Evolutionary conservation across 1,139 yeast genomes (phyloP).

Genomic region (Yamadazyma trypodendri): DNA sequence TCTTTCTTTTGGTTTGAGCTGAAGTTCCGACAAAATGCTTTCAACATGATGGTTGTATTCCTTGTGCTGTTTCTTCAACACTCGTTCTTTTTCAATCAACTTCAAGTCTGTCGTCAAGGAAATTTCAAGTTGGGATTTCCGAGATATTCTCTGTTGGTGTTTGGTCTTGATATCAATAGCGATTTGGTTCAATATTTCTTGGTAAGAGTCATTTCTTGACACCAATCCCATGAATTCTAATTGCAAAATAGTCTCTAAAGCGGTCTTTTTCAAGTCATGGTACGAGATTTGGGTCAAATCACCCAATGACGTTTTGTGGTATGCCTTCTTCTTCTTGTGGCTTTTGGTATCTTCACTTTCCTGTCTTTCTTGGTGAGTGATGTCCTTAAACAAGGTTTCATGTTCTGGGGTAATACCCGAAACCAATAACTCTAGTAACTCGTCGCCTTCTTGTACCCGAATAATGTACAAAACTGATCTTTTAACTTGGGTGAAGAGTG

Average conservation of each 20-base stretch:
- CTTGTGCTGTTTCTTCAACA: slow-evolving; percentile 57
- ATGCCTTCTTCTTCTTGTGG: slow-evolving; percentile 30
- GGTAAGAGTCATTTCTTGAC: slow-evolving; percentile 70
- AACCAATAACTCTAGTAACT: slow-evolving; percentile 68
- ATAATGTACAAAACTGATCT: slow-evolving; percentile 77
- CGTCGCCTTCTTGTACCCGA: slow-evolving; percentile 75
- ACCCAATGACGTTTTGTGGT: slow-evolving; percentile 46
- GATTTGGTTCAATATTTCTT: slow-evolving; percentile 75
- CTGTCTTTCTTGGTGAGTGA: slow-evolving; percentile 50
- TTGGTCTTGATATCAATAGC: slow-evolving; percentile 84
- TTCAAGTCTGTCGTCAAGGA: slow-evolving; percentile 61
- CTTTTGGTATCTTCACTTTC: slow-evolving; percentile 20
- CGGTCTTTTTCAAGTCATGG: slow-evolving; percentile 73
- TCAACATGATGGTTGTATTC: slow-evolving; percentile 75
- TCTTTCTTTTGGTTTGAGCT: slow-evolving; percentile 52
- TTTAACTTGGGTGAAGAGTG: slow-evolving; percentile 75
- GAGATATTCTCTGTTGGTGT: slow-evolving; percentile 61
- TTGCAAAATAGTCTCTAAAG: slow-evolving; percentile 74
- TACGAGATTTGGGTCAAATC: slow-evolving; percentile 59
- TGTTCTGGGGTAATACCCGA: slow-evolving; percentile 69
- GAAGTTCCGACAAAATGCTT: slow-evolving; percentile 60
- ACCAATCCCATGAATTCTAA: slow-evolving; percentile 70
- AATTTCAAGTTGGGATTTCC: slow-evolving; percentile 61
- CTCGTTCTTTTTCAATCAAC: slow-evolving; percentile 59
- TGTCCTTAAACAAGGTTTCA: slow-evolving; percentile 58